phyloP scores from a whole-genome alignment of 768 basidiomycete genomes.

The Tylopilus intermedius region DNA sequence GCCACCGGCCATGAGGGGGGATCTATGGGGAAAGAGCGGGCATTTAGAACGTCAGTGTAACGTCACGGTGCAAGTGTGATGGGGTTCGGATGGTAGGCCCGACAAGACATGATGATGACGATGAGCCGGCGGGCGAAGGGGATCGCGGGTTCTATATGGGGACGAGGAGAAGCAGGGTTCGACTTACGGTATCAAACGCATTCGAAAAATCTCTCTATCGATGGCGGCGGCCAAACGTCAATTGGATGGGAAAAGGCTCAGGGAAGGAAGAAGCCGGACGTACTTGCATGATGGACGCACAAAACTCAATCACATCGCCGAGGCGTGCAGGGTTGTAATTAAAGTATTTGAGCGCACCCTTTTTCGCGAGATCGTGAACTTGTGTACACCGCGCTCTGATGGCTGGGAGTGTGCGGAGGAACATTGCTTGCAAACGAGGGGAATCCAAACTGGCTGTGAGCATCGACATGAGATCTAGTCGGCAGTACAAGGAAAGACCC shows the following conservation, averaged over 20 bases:
- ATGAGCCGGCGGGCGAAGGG: background rate
- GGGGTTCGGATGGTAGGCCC: background rate
- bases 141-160: background rate
- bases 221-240: background rate
- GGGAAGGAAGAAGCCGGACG: constrained; percentile 8
- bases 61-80: background rate
- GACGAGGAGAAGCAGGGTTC: background rate
- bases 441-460: constrained; percentile 1
- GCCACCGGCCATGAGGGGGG: constrained; percentile 84
- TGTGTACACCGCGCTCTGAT: constrained; percentile 80
- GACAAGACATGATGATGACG: background rate
- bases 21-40: constrained; percentile 46
- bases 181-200: constrained; percentile 56
- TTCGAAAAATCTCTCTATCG: constrained; percentile 74
- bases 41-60: background rate
- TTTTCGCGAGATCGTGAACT: constrained; percentile 73
- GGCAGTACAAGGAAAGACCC: background rate
- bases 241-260: background rate
- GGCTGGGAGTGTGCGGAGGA: constrained; percentile 82
- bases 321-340: constrained; percentile 79
- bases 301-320: constrained; percentile 63
- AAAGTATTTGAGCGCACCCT: constrained; percentile 78
- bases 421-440: constrained; percentile 39
- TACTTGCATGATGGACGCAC: constrained; percentile 73
- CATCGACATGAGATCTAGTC: background rate